Base-by-base conservation (phyloP, 345 rosid genomes). In the Pistacia atlantica region DNA sequence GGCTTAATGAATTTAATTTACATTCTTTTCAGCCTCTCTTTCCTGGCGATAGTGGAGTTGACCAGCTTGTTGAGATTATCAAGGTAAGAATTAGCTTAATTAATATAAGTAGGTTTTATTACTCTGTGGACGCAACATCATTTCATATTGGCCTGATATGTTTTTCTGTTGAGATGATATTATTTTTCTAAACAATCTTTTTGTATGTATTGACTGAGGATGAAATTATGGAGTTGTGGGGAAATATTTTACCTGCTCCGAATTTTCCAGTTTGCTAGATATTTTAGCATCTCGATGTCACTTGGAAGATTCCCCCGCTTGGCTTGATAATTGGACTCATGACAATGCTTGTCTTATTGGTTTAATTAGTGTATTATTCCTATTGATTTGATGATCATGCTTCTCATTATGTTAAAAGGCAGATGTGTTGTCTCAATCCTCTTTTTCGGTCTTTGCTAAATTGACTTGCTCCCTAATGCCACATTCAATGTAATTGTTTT, bases 11-110 rank as follows among this genome's bases (percentile, higher is more conserved):
- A 49, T 54, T 28, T 18, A 2, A 71, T 2, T 58, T 12, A 52
- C 58, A 17, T 86, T 49, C 52, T 89, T 42, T 68, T 17, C 91
- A 95, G 99, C 98, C 99, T 28, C 77, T 95, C 28, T 95, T 95
- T 83, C 99, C 99, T 0, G 99, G 99, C 62, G 98, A 95, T 77
- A 95, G 97, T 63, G 99, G 98, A 73, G 97, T 95, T 1, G 99
- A 95, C 76, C 99, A 95, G 84, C 95, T 95, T 80, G 99, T 95
- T 54, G 99, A 95, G 90, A 95, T 95, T 17, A 95, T 95, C 71
- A 95, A 95, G 97, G 99, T 95, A 86, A 70, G 25, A 66, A n/a
- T 22, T 38, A 31, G 35, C 69, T 16, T 51, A 69, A 42, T 42
- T 7, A 42, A 42, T 42, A 42, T 42, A 42, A 7, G 8, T 42